Conservation (phyloP, 495 filamentous ascomycete genomes). For the Podospora appendiculata region DNA sequence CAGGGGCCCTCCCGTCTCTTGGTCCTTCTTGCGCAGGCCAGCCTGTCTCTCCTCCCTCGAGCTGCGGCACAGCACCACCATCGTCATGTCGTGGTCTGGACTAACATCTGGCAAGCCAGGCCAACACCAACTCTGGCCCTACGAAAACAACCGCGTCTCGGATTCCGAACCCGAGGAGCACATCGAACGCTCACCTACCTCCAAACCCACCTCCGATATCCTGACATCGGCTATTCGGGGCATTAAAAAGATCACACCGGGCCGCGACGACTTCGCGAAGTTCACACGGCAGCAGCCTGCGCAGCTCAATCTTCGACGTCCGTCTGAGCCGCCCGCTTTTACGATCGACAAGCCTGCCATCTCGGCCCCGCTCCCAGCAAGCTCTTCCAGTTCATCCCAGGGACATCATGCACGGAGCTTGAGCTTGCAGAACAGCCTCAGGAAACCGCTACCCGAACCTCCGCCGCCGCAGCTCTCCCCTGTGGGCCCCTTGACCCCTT, state of each 20-base stretch:
- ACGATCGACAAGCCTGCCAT: constrained; percentile 12
- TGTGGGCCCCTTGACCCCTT: constrained; percentile 24
- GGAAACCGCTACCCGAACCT: constrained; percentile 44
- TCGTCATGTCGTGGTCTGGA: constrained; percentile 21
- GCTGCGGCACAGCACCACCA: constrained; percentile 8
- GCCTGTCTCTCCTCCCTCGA: not conserved
- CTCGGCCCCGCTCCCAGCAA: constrained; percentile 19
- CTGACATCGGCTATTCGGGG: constrained; percentile 42
- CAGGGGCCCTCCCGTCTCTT: not conserved
- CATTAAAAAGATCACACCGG: constrained; percentile 39
- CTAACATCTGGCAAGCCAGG: constrained; percentile 23
- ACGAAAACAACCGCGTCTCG: constrained; percentile 22
- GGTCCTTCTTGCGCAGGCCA: not conserved
- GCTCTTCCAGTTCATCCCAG: constrained; percentile 8
- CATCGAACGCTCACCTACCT: constrained; percentile 19
- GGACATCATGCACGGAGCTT: constrained; percentile 39
- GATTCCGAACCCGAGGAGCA: constrained; percentile 34
- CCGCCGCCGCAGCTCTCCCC: constrained; percentile 34
- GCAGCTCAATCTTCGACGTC: constrained; percentile 21
- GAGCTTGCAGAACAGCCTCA: constrained; percentile 42
- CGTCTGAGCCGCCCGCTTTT: constrained; percentile 14
- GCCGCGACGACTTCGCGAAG: constrained; percentile 28
- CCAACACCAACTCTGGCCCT: constrained; percentile 14
- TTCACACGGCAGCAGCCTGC: constrained; percentile 21
- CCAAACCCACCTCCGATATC: constrained; percentile 33